Evolutionary conservation across 768 basidiomycete genomes (phyloP), one percentile per base, ranked within the genome.

Genomic region (Hirschioporus abietinus): DNA sequence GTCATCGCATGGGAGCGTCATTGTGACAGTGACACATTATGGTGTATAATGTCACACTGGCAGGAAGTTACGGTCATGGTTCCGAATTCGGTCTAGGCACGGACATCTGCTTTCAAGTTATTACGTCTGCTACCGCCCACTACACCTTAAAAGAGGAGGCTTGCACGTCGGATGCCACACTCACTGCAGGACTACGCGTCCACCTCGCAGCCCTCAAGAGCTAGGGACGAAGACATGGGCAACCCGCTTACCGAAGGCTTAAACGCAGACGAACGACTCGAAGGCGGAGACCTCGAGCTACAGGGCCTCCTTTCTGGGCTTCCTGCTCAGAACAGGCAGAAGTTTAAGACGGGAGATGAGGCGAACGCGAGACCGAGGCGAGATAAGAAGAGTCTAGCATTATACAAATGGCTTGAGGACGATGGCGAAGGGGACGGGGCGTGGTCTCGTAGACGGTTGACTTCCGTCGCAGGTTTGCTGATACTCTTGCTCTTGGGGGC

Each of bases 201-300:
- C 20, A 52, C 42, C 42, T 52, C 42, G 42, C 42, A 52, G 42
- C 42, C 42, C 12, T 52, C 42, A 52, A 12, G 42, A 15, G 15
- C 12, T 20, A 52, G 15, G 42, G 42, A 52, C 42, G 20, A 15
- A 52, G 42, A 52, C 42, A 52, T 52, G 42, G 42, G 42, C 42
- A 52, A 52, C 42, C 42, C 42, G 12, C 12, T 15, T 15, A 52
- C 12, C 12, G 42, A 52, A 36, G 35, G 35, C 15, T 36, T 15
- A 7, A 36, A 36, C 15, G 7, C 35, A 7, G 35, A 36, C 35
- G 35, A 36, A 36, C 35, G 35, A 36, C 15, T 36, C 35, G 35
- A 15, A 20, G 42, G 42, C 60, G 60, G 24, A 61, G 60, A 61
- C 60, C 25, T 61, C 24, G 60, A 61, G 18, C 60, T 61, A 34